Base-by-base conservation (phyloP, 169 alveolate genomes). In the Cryptosporidium tyzzeri region DNA sequence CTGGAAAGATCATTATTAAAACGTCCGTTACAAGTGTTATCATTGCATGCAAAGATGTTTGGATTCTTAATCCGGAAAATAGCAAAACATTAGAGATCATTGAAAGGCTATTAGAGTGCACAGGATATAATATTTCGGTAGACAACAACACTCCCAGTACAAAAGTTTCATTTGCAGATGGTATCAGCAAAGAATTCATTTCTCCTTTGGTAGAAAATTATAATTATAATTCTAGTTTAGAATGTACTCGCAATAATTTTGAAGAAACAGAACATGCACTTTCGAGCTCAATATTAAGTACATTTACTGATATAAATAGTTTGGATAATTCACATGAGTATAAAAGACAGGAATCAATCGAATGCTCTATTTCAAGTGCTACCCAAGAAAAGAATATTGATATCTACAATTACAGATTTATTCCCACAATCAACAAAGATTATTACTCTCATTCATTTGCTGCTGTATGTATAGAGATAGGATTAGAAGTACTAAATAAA, bases 121-220 rank as follows among this genome's bases (percentile, higher is more conserved):
- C 23, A 51, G 86, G 86, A 0, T 73, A 73, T 26, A 50, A 59
- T 35, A 31, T n/a, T 8, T 53, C 70, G 26, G 33, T 41, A 16
- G 86, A 73, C 29, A 50, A 53, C 35, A 73, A 55, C 6, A 73
- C 86, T 18, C 86, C 86, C 6, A 73, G 86, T 59, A 73, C 86
- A 14, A 73, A 73, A 58, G 68, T 73, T 50, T 73, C 86, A 31
- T 73, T 53, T 73, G 68, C 70, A 18, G 86, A 73, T 39, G 41
- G 51, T 8, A 33, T 37, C 31, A 55, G 71, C 23, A 53, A 37
- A 53, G 86, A 73, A 37, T 73, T 51, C 39, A 58, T 51, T 35
- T 73, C 86, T 31, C 86, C 86, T 31, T 73, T 51, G 9, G 62
- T 31, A 18, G 68, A 37, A n/a, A 73, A 73, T 18, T 31, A 6